Percentiles rank a stretch among this genome's conserved stretches.
These are phyloP conservation scores for Penicillium griseofulvum DNA, from an alignment of 2,329 filamentous ascomycete species.

Conservation along the genomic window DNA sequence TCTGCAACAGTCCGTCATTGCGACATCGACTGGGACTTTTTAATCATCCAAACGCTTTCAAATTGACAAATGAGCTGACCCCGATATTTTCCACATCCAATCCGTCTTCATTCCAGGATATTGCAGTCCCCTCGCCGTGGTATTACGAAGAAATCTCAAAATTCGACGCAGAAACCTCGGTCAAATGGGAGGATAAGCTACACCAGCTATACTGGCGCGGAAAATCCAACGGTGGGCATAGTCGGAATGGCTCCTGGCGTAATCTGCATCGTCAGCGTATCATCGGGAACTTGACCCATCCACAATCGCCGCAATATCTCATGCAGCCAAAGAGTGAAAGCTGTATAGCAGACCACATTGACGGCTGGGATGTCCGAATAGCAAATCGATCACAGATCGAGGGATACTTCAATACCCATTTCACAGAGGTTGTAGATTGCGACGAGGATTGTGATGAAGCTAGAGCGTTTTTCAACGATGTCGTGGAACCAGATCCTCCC, in stretches of 20 bases:
- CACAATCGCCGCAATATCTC: conserved; percentile 46
- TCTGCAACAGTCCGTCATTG: conserved; percentile 11
- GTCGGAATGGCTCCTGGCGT: conserved; percentile 76
- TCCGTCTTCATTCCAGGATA: conserved; percentile 17
- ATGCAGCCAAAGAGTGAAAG: conserved; percentile 55
- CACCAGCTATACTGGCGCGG: conserved; percentile 85
- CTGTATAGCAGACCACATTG: not conserved
- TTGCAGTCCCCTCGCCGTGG: conserved; percentile 13
- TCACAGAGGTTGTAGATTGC: conserved; percentile 81
- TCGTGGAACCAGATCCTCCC: conserved; percentile 62
- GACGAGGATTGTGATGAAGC: conserved; percentile 83
- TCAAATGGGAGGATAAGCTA: conserved; percentile 50
- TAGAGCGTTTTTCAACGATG: conserved; percentile 68
- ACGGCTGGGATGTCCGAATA: not conserved
- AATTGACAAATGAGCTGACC: conserved; percentile 8
- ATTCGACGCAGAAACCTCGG: conserved; percentile 2
- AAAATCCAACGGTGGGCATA: conserved; percentile 86
- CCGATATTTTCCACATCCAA: conserved; percentile 14
- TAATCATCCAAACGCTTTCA: conserved; percentile 10
- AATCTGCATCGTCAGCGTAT: conserved; percentile 79
- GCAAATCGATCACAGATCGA: conserved; percentile 56
- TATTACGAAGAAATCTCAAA: conserved; percentile 5
- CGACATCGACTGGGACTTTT: conserved; percentile 10
- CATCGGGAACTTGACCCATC: conserved; percentile 70
- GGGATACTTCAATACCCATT: conserved; percentile 74